Conservation (phyloP, 805 yeast species). For the Blastobotrys americana region DNA sequence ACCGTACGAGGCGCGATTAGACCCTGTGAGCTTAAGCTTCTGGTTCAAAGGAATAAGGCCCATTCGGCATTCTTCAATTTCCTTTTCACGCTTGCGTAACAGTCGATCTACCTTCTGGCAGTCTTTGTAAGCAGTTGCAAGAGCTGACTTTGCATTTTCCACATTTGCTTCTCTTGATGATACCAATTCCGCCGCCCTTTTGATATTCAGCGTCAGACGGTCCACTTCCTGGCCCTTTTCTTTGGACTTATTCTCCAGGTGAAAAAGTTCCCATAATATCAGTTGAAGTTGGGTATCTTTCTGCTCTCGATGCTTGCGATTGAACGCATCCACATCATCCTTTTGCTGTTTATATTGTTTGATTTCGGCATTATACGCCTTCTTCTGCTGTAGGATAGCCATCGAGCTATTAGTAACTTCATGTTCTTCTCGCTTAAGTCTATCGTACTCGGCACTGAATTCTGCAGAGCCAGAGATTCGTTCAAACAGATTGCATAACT, state of each 20-base stretch:
- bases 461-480: conserved; percentile 77
- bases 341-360: conserved; percentile 73
- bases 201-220: not conserved
- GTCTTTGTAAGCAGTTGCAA: conserved; percentile 12
- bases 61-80: conserved; percentile 39
- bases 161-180: conserved; percentile 8
- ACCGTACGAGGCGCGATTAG: conserved; percentile 38
- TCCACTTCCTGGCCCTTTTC: conserved; percentile 24
- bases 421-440: conserved; percentile 47
- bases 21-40: conserved; percentile 41
- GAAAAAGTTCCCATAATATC: conserved; percentile 59
- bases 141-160: conserved; percentile 10
- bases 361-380: conserved; percentile 64
- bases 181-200: not conserved
- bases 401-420: conserved; percentile 60
- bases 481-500: conserved; percentile 68
- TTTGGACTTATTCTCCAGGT: conserved; percentile 38
- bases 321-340: conserved; percentile 61
- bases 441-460: conserved; percentile 57
- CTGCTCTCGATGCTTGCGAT: conserved; percentile 33
- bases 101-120: conserved; percentile 30
- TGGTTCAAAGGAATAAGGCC: conserved; percentile 58
- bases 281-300: conserved; percentile 34
- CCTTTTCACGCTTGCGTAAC: conserved; percentile 33
- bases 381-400: conserved; percentile 57